Base-by-base conservation (phyloP, 352 stramenopile genomes). In the Phytophthora constricta region DNA sequence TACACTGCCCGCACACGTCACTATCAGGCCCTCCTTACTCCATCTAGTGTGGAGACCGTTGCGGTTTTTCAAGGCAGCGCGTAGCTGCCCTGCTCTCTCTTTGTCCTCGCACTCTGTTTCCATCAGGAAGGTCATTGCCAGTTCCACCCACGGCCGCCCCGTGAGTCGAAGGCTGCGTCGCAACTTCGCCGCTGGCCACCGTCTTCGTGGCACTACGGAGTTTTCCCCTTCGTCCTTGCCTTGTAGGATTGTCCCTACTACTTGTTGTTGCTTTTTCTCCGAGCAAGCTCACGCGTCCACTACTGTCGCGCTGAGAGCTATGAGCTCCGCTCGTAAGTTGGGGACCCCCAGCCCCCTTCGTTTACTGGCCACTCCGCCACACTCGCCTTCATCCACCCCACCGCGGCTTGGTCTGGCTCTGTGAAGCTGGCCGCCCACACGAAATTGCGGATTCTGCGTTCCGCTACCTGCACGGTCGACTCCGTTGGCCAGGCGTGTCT, bases 401-500 rank as follows among this genome's bases (percentile, higher is more conserved):
- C 23, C 1, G 54, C 5, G 5, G 20, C 5, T 8, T 0, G 34
- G 1, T 22, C 22, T 0, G 56, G 45, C 2, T 2, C 31, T 5
- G n/a, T 10, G 19, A 64, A 64, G 3, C 0, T 14, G 0, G 58
- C 19, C 2, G 43, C 45, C 58, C 47, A 65, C 7, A 65, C 47
- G 19, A 53, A 65, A n/a, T 65, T 43, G 5, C 39, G 11, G 3
- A 58, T 45, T 0, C 34, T 20, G 16, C 1, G 3, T 14, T 58
- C 58, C 3, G 37, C 47, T 14, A 10, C 1, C 37, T 26, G 45
- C 4, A 47, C 23, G 0, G 50, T 17, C 0, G 4, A 2, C 4
- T 20, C 4, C 8, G 17, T 42, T 5, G 56, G 56, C 33, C 23
- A 64, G 2, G 46, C 46, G 17, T 64, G 46, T 22, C 56, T 20